These are phyloP conservation scores for Silene noctiflora DNA, from an alignment of 179 eudicot species.

Conservation along the genomic window DNA sequence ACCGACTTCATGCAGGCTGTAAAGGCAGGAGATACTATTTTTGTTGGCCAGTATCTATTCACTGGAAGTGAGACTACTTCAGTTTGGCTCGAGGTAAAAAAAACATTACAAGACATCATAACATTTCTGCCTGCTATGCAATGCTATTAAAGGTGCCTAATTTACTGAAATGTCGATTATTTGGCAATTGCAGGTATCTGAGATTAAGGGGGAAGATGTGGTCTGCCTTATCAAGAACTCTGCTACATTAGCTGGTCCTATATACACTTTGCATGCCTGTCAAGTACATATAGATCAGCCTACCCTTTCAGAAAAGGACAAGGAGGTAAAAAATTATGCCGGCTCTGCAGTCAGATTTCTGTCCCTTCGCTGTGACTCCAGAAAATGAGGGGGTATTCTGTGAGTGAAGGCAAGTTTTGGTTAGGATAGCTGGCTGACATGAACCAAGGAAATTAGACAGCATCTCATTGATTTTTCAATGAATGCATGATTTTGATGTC, in stretches of 20 bases:
- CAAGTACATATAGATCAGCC: slow-evolving; percentile 84
- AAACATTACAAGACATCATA: not conserved
- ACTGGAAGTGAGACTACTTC: slow-evolving; percentile 97
- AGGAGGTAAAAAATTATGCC: slow-evolving; percentile 44
- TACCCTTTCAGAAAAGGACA: slow-evolving; percentile 85
- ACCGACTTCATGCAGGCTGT: slow-evolving; percentile 57
- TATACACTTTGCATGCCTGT: slow-evolving; percentile 83
- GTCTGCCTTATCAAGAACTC: slow-evolving; percentile 75
- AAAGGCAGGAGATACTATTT: slow-evolving; percentile 91
- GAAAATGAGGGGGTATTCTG: too few relatives aligned
- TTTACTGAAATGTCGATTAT: slow-evolving; percentile 3
- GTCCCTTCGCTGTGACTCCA: not conserved
- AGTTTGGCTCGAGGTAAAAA: slow-evolving; percentile 90
- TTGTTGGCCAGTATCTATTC: slow-evolving; percentile 88
- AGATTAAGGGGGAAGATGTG: slow-evolving; percentile 69
- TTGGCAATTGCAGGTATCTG: slow-evolving; percentile 37
- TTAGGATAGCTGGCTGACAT: not conserved
- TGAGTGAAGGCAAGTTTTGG: too few relatives aligned
- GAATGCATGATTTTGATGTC: too few relatives aligned
- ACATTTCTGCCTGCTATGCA: not conserved
- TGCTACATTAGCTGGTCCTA: slow-evolving; percentile 73
- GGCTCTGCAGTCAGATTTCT: not conserved
- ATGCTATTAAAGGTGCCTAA: not conserved
- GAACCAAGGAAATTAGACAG: not conserved
- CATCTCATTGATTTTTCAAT: not conserved